Evolutionary conservation across 2,329 filamentous ascomycete genomes (phyloP).

Genomic region (Penicillium verrucosum): DNA sequence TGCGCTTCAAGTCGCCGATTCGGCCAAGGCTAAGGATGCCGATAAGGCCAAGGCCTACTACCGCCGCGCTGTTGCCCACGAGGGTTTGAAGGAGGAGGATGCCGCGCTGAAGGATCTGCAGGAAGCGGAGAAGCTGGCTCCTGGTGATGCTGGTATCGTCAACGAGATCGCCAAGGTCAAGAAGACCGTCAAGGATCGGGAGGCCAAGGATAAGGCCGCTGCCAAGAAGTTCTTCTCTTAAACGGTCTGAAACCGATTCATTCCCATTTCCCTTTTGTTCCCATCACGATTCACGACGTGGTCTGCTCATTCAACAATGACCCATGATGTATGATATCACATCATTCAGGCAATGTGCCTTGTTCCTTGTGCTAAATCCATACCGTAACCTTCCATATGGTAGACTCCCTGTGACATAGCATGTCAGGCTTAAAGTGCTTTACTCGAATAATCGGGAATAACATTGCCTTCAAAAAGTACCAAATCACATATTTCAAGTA

Average conservation of each 20-base stretch:
- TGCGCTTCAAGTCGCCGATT: slow-evolving; percentile 63
- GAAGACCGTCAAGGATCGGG: slow-evolving; percentile 67
- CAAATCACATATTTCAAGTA: neutral
- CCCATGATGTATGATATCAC: slow-evolving; percentile 28
- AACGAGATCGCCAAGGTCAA: slow-evolving; percentile 77
- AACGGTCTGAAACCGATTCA: slow-evolving; percentile 14
- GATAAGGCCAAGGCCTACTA: slow-evolving; percentile 90
- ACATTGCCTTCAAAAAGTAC: neutral
- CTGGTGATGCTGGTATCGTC: slow-evolving; percentile 69
- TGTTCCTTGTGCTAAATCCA: neutral
- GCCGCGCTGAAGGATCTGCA: slow-evolving; percentile 70
- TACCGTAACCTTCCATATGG: neutral
- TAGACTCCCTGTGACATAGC: neutral
- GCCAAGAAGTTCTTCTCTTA: slow-evolving; percentile 86
- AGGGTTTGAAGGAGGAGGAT: slow-evolving; percentile 80
- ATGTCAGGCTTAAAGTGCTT: neutral
- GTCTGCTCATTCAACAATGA: slow-evolving; percentile 8
- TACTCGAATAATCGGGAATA: neutral
- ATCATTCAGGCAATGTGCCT: slow-evolving; percentile 13
- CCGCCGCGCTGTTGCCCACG: slow-evolving; percentile 72
- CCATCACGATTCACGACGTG: slow-evolving; percentile 30
- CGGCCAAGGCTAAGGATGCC: slow-evolving; percentile 61
- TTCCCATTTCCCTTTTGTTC: slow-evolving; percentile 3
- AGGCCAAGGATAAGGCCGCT: slow-evolving; percentile 85
- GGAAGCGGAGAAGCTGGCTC: slow-evolving; percentile 70